A percentile compares a stretch with the other conserved stretches of the same genome.
Conservation (phyloP, 139 green algal genomes). For the Chlorella sp. region DNA sequence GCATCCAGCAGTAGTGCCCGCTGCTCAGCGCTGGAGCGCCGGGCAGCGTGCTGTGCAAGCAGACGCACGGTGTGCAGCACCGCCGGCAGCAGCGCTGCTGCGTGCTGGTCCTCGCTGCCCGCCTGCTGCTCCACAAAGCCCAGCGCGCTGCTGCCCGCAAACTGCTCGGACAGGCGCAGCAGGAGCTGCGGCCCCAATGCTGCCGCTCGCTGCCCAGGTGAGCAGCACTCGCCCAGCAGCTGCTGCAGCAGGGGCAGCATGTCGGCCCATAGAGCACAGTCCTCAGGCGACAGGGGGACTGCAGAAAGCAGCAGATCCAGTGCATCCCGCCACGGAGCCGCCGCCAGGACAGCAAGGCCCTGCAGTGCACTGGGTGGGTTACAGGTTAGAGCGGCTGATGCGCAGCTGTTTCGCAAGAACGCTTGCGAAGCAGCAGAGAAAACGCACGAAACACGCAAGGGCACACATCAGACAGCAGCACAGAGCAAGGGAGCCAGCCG, state of each 20-base stretch:
- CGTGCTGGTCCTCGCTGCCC: background rate
- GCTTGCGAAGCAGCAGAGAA: too few species aligned
- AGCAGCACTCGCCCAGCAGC: background rate
- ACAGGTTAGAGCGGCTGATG: too few species aligned
- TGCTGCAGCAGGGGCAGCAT: conserved; percentile 21
- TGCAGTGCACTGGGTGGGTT: too few species aligned
- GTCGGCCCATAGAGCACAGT: conserved; percentile 6
- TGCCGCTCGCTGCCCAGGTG: background rate
- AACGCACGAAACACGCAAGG: background rate
- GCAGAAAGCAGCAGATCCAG: background rate
- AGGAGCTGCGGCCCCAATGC: background rate
- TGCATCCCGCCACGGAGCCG: background rate
- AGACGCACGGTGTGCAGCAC: conserved; percentile 9
- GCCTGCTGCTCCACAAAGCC: background rate
- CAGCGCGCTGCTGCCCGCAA: conserved; percentile 4
- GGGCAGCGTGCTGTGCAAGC: background rate
- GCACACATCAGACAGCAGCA: background rate
- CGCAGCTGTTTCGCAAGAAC: too few species aligned
- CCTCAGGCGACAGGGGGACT: background rate
- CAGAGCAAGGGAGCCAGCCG: background rate
- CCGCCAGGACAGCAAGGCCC: background rate
- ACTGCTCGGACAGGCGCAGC: background rate
- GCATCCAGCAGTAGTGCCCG: background rate
- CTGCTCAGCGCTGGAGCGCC: background rate
- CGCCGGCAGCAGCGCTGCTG: conserved; percentile 3